These are phyloP conservation scores for Coniochaeta prunicola DNA, from an alignment of 2,329 filamentous ascomycete genomes.

Conservation along the genomic window DNA sequence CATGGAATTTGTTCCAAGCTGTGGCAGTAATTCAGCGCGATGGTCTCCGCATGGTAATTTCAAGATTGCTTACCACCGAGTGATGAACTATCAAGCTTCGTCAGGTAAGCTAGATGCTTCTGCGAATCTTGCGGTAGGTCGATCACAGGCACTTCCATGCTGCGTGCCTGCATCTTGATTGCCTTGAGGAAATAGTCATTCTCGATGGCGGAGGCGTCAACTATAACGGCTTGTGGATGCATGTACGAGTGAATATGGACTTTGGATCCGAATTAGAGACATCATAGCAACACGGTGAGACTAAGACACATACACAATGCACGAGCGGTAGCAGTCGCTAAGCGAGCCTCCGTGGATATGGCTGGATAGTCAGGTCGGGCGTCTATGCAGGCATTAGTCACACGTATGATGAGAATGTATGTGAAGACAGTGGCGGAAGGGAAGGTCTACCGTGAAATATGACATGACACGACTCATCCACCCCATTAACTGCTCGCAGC, in stretches of 20 bases:
- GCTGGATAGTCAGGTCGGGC: slow-evolving; percentile 67
- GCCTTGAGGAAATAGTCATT: slow-evolving; percentile 60
- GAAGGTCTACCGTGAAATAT: slow-evolving; percentile 43
- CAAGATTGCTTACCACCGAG: slow-evolving; percentile 46
- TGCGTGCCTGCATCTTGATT: slow-evolving; percentile 45
- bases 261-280: slow-evolving; percentile 17
- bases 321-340: slow-evolving; percentile 55
- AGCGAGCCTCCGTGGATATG: slow-evolving; percentile 62
- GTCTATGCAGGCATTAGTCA: slow-evolving; percentile 40
- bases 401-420: neutral
- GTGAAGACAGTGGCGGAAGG: neutral
- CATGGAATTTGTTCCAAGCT: slow-evolving; percentile 70
- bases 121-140: slow-evolving; percentile 60
- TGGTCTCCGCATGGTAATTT: neutral
- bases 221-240: slow-evolving; percentile 68
- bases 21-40: neutral
- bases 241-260: slow-evolving; percentile 66
- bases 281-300: neutral
- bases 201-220: slow-evolving; percentile 62
- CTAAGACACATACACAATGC: slow-evolving; percentile 48
- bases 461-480: slow-evolving; percentile 64
- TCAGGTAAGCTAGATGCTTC: slow-evolving; percentile 67
- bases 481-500: slow-evolving; percentile 69
- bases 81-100: slow-evolving; percentile 66
- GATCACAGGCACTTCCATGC: slow-evolving; percentile 57